phyloP scores from a whole-genome alignment of 108 stramenopile genomes.

The Cyclotella choctawhatcheeana region DNA sequence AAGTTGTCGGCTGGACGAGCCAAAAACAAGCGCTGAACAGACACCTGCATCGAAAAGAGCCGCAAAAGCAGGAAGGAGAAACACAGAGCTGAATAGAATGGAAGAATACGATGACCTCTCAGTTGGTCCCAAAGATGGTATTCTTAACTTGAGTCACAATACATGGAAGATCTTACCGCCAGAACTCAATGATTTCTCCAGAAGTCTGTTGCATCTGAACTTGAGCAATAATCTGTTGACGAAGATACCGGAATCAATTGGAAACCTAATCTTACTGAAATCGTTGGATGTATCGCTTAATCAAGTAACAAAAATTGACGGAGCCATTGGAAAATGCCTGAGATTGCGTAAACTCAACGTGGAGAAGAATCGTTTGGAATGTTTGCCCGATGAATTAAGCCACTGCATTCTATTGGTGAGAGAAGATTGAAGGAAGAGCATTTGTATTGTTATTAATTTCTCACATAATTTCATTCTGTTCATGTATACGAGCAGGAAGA shows the following conservation, averaged over 20 bases:
- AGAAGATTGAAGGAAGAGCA: too few relatives aligned
- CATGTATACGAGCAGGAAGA: conserved; percentile 18
- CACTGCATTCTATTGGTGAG: conserved; percentile 36
- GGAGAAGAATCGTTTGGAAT: conserved; percentile 26
- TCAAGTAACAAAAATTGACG: conserved; percentile 33
- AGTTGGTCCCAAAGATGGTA: conserved; percentile 31
- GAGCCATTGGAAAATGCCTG: conserved; percentile 40
- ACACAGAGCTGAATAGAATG: too few relatives aligned
- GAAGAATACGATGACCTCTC: conserved; percentile 43
- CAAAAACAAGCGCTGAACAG: too few relatives aligned
- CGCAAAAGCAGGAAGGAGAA: too few relatives aligned
- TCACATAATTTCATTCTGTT: too few relatives aligned
- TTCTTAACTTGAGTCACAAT: conserved; percentile 34
- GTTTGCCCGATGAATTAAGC: conserved; percentile 25
- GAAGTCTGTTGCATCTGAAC: conserved; percentile 15
- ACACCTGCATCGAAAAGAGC: too few relatives aligned
- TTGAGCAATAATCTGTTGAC: conserved; percentile 37
- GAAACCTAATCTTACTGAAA: conserved; percentile 27
- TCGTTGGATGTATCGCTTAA: conserved; percentile 41
- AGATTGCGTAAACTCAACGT: conserved; percentile 34
- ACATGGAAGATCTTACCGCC: conserved; percentile 37
- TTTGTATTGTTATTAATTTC: too few relatives aligned
- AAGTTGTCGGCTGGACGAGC: too few relatives aligned
- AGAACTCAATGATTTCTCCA: conserved; percentile 25
- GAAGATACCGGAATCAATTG: conserved; percentile 27